Percentiles rank a stretch among this genome's conserved stretches.
Evolutionary conservation across 495 filamentous ascomycete species (phyloP).

Genomic region (Lasiosphaeria miniovina): DNA sequence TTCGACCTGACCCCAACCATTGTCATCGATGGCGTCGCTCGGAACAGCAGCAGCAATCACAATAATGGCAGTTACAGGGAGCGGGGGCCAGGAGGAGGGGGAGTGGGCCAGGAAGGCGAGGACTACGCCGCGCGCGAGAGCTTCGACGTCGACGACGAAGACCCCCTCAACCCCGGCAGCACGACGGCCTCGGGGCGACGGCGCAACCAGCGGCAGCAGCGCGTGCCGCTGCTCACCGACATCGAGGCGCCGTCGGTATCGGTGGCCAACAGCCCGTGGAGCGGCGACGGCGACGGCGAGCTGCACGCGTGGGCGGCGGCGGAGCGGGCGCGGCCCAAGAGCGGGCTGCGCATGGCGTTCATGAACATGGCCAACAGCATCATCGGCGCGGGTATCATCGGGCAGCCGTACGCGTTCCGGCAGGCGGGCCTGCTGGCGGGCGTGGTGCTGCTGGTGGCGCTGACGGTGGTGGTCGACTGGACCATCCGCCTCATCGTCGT

Average conservation of each 20-base stretch:
- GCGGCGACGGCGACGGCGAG: slow-evolving; percentile 57
- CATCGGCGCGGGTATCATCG: slow-evolving; percentile 97
- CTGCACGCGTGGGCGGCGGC: slow-evolving; percentile 40
- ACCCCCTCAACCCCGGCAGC: slow-evolving; percentile 14
- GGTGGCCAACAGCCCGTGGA: slow-evolving; percentile 55
- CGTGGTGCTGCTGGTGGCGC: slow-evolving; percentile 66
- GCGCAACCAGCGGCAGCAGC: slow-evolving; percentile 37
- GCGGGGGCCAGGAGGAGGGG: slow-evolving; percentile 14
- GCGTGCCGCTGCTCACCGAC: slow-evolving; percentile 74
- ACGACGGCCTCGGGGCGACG: slow-evolving; percentile 27
- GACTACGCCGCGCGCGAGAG: slow-evolving; percentile 41
- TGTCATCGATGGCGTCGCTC: slow-evolving; percentile 31
- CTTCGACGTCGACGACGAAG: slow-evolving; percentile 36
- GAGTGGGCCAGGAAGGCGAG: slow-evolving; percentile 19
- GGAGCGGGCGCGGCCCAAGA: slow-evolving; percentile 48
- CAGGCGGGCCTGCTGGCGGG: slow-evolving; percentile 85
- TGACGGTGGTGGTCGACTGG: slow-evolving; percentile 91
- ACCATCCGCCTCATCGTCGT: slow-evolving; percentile 94
- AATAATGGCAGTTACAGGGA: slow-evolving; percentile 22
- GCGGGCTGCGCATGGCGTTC: slow-evolving; percentile 56
- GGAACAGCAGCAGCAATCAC: slow-evolving; percentile 10
- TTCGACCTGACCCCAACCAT: slow-evolving; percentile 68
- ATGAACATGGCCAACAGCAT: slow-evolving; percentile 99
- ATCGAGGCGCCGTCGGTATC: slow-evolving; percentile 88
- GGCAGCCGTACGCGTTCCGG: slow-evolving; percentile 89